Evolutionary conservation across 1,139 yeast genomes (phyloP).

Genomic region (Kazachstania sp.): DNA sequence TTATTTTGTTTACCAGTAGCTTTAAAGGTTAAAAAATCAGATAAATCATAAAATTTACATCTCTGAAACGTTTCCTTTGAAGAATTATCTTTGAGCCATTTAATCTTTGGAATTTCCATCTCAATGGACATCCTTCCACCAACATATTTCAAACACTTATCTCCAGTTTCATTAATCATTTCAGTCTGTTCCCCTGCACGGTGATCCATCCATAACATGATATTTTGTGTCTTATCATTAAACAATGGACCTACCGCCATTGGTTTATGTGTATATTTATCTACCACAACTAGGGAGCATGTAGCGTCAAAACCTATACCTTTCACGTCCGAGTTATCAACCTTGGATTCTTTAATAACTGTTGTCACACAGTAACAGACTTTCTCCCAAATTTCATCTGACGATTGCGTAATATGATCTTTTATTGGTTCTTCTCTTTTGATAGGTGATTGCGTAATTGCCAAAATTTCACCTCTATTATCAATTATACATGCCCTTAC

Average conservation of each 20-base stretch:
- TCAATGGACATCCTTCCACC: constrained; percentile 98
- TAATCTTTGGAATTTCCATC: constrained; percentile 95
- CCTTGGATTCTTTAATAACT: constrained; percentile 63
- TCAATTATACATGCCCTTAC: constrained; percentile 92
- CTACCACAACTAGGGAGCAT: constrained; percentile 80
- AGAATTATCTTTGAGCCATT: constrained; percentile 87
- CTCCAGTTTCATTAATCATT: constrained; percentile 70
- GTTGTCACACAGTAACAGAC: constrained; percentile 74
- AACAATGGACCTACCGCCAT: constrained; percentile 92
- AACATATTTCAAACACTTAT: constrained; percentile 75
- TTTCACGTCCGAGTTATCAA: constrained; percentile 55
- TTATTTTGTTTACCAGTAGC: constrained; percentile 85
- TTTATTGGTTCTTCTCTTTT: constrained; percentile 68
- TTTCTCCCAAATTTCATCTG: constrained; percentile 89
- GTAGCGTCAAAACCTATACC: constrained; percentile 98
- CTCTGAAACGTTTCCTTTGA: constrained; percentile 51
- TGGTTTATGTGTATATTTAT: constrained; percentile 58
- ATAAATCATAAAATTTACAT: constrained; percentile 83
- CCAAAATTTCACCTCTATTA: constrained; percentile 69
- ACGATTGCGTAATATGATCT: constrained; percentile 69
- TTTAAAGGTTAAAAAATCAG: constrained; percentile 82
- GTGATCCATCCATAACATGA: constrained; percentile 97
- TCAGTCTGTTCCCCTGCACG: constrained; percentile 85
- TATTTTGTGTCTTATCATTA: constrained; percentile 60
- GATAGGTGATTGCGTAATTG: constrained; percentile 72